Evolutionary conservation across 148 eudicot species (phyloP), one percentile per base, ranked within the genome.

Genomic region (Talinum fruticosum): DNA sequence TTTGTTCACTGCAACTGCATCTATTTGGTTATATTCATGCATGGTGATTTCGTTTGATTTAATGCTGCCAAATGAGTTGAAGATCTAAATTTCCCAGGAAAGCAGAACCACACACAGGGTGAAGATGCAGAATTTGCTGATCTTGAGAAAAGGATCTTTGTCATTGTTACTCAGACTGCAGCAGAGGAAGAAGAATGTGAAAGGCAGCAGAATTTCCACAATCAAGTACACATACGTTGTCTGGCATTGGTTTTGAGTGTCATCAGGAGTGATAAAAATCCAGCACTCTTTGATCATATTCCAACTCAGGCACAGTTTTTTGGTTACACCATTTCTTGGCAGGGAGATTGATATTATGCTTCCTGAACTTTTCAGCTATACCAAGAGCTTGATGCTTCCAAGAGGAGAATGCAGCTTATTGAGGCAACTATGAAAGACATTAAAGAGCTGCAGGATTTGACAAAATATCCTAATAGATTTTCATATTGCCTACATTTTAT

Each of bases 381-480:
- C 77, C 83, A 77, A 74, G 90, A 89, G 74, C 81, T 89, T 78
- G 68, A 36, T 76, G 81, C 87, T 75, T 67, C 83, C 79, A 84
- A 81, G 76, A 86, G 87, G 78, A 92, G 85, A 84, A 77, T 85
- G 78, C 83, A 79, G 71, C 81, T 90, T 82, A 86, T 90, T 81
- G 87, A 90, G 81, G 73, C 81, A 77, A 72, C 90, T 23, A 84
- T 79, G 83, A 85, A 84, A 72, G 90, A 81, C 83, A 88, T 80
- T 75, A 79, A 75, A 62, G 93, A 85, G 72, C 79, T 92, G 85
- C 89, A 91, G 83, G 87, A 89, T 47, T 73, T 90, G 77, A 83
- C 88, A 65, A 89, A 78, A 94, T 94, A 92, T 92, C 97, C 98
- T 90, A 49, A 34, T 59, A 15, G 28, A 66, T 41, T 54, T 16